A percentile compares a stretch with the other conserved stretches of the same genome.
phyloP scores from a whole-genome alignment of 208 protist species.

The Acanthamoeba quina region DNA sequence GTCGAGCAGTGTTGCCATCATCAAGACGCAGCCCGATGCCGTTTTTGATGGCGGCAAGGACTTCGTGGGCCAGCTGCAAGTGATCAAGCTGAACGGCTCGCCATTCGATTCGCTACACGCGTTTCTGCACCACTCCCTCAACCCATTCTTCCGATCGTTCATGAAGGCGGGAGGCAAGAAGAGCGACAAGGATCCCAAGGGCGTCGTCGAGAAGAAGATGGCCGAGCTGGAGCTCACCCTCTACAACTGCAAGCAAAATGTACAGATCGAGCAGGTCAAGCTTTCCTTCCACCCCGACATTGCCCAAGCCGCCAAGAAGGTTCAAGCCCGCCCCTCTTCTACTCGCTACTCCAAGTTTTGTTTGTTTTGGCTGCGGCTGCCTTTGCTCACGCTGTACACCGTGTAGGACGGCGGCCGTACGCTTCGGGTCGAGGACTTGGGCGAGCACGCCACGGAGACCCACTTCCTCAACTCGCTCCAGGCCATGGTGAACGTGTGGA shows the following conservation, averaged over 20 bases:
- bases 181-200: slow-evolving; percentile 17
- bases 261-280: slow-evolving; percentile 87
- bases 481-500: slow-evolving; percentile 83
- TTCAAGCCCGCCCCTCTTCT: background rate
- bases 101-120: slow-evolving; percentile 87
- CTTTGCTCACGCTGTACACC: background rate
- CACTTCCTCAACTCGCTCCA: slow-evolving; percentile 87
- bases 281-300: slow-evolving; percentile 85
- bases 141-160: slow-evolving; percentile 85
- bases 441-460: slow-evolving; percentile 71
- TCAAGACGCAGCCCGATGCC: slow-evolving; percentile 46
- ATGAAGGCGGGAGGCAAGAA: slow-evolving; percentile 54
- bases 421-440: slow-evolving; percentile 79
- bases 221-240: slow-evolving; percentile 88
- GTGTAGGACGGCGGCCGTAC: slow-evolving; percentile 11
- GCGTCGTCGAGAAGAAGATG: slow-evolving; percentile 84
- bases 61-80: slow-evolving; percentile 75
- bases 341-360: too few relatives aligned
- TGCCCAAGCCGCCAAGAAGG: background rate
- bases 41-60: slow-evolving; percentile 56
- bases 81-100: slow-evolving; percentile 84
- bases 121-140: slow-evolving; percentile 84
- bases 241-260: slow-evolving; percentile 88
- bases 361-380: too few relatives aligned
- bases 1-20: slow-evolving; percentile 21